Conservation (phyloP, 257 asterid genomes). For the Dorcoceras hygrometricum region DNA sequence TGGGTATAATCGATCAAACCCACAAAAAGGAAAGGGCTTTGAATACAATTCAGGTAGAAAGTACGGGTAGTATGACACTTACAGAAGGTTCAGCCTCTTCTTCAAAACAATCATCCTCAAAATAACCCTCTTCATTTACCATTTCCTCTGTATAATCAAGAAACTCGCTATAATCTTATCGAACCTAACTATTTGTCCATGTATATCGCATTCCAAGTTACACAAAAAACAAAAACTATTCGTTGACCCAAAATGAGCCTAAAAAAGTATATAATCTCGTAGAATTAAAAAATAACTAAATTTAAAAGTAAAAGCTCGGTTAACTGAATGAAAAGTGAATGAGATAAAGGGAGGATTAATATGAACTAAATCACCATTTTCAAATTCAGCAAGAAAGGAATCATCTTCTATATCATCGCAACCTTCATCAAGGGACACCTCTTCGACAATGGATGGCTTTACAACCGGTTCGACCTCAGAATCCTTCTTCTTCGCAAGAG, state of each 20-base stretch:
- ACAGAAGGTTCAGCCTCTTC: conserved; percentile 64
- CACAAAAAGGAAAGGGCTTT: background rate
- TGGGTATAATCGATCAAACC: background rate
- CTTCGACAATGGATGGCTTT: conserved; percentile 43
- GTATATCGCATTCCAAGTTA: too few relatives aligned
- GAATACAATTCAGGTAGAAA: background rate
- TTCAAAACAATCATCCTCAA: conserved; percentile 57
- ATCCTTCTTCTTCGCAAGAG: conserved; percentile 42
- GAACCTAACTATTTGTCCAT: too few relatives aligned
- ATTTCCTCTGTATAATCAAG: conserved; percentile 42
- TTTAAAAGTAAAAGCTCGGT: background rate
- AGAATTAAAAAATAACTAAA: too few relatives aligned
- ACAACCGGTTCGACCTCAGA: conserved; percentile 43
- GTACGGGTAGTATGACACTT: conserved; percentile 25
- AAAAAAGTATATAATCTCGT: background rate
- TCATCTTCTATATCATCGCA: conserved; percentile 35
- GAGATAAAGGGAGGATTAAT: background rate
- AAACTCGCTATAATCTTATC: too few relatives aligned
- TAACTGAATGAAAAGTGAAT: background rate
- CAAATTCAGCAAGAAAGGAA: conserved; percentile 39
- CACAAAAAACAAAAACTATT: too few relatives aligned
- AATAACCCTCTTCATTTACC: conserved; percentile 49
- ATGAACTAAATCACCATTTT: conserved; percentile 38
- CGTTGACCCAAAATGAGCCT: background rate
- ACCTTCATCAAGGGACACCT: conserved; percentile 37